Percentiles rank a stretch among this genome's conserved stretches.
These are phyloP conservation scores for Aspergillus novoparasiticus DNA, from an alignment of 2,329 filamentous ascomycete genomes.

Conservation along the genomic window DNA sequence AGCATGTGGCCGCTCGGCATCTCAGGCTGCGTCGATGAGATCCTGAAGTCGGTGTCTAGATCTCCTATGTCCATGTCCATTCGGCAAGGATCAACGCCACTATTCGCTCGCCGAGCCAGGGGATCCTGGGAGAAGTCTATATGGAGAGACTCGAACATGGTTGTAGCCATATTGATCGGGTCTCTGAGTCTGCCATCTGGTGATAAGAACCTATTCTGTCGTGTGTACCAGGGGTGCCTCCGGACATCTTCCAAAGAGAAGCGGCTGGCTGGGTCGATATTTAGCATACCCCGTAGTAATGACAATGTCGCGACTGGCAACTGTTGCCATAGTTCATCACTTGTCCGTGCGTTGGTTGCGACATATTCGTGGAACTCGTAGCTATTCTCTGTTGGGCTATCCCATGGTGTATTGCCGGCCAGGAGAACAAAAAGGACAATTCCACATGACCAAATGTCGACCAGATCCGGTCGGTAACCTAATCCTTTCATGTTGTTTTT, in stretches of 20 bases:
- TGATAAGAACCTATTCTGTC: constrained; percentile 75
- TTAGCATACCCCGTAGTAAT: constrained; percentile 90
- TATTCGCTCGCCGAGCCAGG: constrained; percentile 48
- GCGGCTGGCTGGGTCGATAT: constrained; percentile 70
- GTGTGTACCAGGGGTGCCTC: constrained; percentile 92
- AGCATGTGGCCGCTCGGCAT: constrained; percentile 71
- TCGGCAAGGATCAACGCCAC: constrained; percentile 47
- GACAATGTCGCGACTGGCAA: constrained; percentile 75
- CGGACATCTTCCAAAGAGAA: constrained; percentile 87
- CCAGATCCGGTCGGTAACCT: constrained; percentile 68
- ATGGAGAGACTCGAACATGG: constrained; percentile 87
- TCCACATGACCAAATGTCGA: constrained; percentile 96
- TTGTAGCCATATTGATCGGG: constrained; percentile 82
- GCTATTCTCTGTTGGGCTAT: constrained; percentile 81
- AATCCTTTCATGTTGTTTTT: constrained; percentile 50
- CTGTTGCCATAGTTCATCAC: constrained; percentile 81
- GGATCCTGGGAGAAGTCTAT: constrained; percentile 81
- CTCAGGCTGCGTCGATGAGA: constrained; percentile 86
- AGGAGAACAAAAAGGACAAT: constrained; percentile 96
- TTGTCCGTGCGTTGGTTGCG: constrained; percentile 74
- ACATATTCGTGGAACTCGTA: constrained; percentile 92
- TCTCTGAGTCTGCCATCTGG: constrained; percentile 74
- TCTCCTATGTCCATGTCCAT: constrained; percentile 70
- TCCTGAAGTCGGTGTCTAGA: constrained; percentile 47
- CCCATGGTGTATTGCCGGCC: constrained; percentile 97